Evolutionary conservation across 140 eudicot species (phyloP).

Genomic region (Cichorium intybus): DNA sequence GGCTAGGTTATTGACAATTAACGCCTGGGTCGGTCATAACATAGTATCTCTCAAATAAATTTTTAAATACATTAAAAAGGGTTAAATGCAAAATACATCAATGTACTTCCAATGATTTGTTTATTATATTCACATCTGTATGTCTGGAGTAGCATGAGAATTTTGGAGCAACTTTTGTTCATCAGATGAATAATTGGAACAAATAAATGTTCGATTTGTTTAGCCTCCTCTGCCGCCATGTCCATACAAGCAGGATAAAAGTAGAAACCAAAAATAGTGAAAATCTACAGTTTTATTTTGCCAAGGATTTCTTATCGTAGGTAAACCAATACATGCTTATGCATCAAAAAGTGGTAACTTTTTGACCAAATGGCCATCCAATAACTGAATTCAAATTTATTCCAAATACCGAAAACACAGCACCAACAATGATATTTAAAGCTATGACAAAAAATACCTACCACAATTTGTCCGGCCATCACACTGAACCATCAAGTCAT

Average conservation of each 20-base stretch:
- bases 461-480: slow-evolving; percentile 93
- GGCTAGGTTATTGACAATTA: too few relatives aligned
- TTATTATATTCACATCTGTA: slow-evolving; percentile 59
- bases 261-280: slow-evolving; percentile 45
- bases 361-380: background rate
- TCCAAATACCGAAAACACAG: background rate
- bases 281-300: background rate
- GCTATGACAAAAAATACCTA: slow-evolving; percentile 34
- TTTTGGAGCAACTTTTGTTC: slow-evolving; percentile 65
- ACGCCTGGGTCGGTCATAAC: too few relatives aligned
- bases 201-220: slow-evolving; percentile 71
- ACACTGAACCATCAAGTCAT: slow-evolving; percentile 92
- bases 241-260: slow-evolving; percentile 91
- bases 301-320: background rate
- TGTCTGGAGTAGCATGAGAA: slow-evolving; percentile 70
- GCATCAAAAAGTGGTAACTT: background rate
- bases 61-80: too few relatives aligned
- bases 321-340: background rate
- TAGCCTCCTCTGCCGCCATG: slow-evolving; percentile 78
- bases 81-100: too few relatives aligned
- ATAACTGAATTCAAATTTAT: slow-evolving; percentile 1
- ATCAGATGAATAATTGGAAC: slow-evolving; percentile 67
- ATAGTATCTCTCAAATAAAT: too few relatives aligned
- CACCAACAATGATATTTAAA: too few relatives aligned
- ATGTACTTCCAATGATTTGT: too few relatives aligned